Conservation (phyloP, 2,329 filamentous ascomycete species). For the Fusarium graminum region DNA sequence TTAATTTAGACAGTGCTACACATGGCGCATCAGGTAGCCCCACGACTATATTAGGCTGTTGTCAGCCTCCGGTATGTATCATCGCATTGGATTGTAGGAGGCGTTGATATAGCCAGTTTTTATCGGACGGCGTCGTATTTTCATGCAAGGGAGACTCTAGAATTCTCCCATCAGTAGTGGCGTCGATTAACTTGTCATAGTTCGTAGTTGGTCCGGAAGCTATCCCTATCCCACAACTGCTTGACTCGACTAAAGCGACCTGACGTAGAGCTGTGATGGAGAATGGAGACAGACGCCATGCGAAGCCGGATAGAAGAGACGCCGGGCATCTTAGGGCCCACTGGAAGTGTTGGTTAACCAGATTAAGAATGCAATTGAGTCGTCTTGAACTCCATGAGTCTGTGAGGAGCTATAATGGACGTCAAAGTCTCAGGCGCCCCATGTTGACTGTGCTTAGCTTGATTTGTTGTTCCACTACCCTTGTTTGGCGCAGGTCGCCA, state of each 20-base stretch:
- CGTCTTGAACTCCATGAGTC: constrained; percentile 20
- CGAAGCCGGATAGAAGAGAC: constrained; percentile 44
- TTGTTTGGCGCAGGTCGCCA: constrained; percentile 40
- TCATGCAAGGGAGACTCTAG: constrained; percentile 39
- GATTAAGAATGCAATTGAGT: constrained; percentile 34
- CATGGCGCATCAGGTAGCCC: constrained; percentile 19
- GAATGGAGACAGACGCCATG: constrained; percentile 33
- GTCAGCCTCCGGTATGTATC: constrained; percentile 22
- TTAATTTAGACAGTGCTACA: constrained; percentile 22
- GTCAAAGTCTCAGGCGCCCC: constrained; percentile 40
- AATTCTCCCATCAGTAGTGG: constrained; percentile 21
- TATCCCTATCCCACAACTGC: constrained; percentile 30
- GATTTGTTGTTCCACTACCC: constrained; percentile 27
- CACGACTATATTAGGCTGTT: constrained; percentile 12
- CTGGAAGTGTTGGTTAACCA: constrained; percentile 30
- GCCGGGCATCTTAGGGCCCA: constrained; percentile 33
- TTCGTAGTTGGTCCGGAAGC: constrained; percentile 25
- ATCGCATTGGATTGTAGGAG: constrained; percentile 22
- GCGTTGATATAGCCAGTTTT: constrained; percentile 29
- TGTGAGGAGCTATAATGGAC: constrained; percentile 25
- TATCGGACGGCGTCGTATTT: constrained; percentile 17
- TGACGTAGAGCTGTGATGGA: constrained; percentile 27
- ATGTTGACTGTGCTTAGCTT: constrained; percentile 26
- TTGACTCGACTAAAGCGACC: constrained; percentile 14
- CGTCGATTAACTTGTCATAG: constrained; percentile 31